Evolutionary conservation across 306 rosid genomes (phyloP).

Genomic region (Carpinus viminea): DNA sequence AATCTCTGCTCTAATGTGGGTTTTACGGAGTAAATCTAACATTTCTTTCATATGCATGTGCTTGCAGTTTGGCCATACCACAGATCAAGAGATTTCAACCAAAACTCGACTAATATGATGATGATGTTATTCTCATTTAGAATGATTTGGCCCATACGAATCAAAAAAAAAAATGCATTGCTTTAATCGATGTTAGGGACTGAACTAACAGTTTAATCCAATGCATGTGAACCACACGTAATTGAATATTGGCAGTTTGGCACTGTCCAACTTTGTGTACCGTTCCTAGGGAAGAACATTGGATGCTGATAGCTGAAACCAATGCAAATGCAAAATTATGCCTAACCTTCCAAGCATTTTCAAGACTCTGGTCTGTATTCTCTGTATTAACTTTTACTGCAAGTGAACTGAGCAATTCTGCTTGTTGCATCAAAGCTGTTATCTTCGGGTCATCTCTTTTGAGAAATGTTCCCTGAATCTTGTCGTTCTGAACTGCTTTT

Average conservation of each 20-base stretch:
- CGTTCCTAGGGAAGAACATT: conserved; percentile 14
- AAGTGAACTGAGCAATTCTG: conserved; percentile 84
- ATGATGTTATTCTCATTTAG: not conserved
- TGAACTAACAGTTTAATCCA: not conserved
- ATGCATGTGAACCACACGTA: not conserved
- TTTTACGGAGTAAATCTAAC: conserved; percentile 9
- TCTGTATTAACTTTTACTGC: conserved; percentile 82
- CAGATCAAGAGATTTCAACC: conserved; percentile 2
- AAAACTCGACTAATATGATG: not conserved
- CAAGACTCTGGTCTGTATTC: conserved; percentile 92
- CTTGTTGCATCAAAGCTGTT: conserved; percentile 86
- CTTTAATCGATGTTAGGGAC: not conserved
- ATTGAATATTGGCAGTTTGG: conserved; percentile 17
- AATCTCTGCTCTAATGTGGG: not conserved
- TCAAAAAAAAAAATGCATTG: not conserved
- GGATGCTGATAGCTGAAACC: conserved; percentile 18
- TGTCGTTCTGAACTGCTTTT: conserved; percentile 55
- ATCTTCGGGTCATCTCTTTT: conserved; percentile 89
- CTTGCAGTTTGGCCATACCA: not conserved
- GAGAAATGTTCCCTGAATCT: conserved; percentile 69
- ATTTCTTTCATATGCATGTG: conserved; percentile 2
- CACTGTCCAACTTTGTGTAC: not conserved
- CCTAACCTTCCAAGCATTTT: conserved; percentile 98
- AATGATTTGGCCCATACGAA: not conserved
- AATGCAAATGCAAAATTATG: conserved; percentile 18